These are phyloP conservation scores for Achlya hypogyna DNA, from an alignment of 352 stramenopile species.

Conservation along the genomic window DNA sequence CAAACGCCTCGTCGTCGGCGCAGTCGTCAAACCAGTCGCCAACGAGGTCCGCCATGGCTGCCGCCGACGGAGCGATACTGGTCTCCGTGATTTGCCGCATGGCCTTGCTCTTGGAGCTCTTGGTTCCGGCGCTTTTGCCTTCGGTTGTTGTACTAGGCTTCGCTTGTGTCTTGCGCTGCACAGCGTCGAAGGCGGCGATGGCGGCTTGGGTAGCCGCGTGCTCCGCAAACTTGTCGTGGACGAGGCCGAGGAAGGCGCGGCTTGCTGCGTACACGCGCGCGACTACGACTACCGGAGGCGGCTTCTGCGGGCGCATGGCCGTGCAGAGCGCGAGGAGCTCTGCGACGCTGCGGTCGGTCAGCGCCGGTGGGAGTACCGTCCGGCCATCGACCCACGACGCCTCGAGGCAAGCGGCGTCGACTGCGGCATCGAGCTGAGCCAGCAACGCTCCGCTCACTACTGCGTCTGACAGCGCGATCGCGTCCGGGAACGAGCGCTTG, in stretches of 20 bases:
- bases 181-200: conserved; percentile 26
- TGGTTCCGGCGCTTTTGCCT: conserved; percentile 24
- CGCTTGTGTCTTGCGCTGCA: conserved; percentile 25
- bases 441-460: conserved; percentile 53
- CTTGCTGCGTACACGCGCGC: conserved; percentile 53
- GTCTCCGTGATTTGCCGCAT: conserved; percentile 29
- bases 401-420: conserved; percentile 66
- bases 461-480: conserved; percentile 47
- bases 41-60: conserved; percentile 39
- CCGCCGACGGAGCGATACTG: conserved; percentile 42
- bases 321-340: conserved; percentile 37
- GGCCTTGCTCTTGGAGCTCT: conserved; percentile 39
- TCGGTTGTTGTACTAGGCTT: conserved; percentile 38
- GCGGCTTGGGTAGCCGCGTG: conserved; percentile 39
- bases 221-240: conserved; percentile 37
- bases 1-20: conserved; percentile 54
- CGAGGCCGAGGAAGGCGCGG: conserved; percentile 39
- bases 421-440: conserved; percentile 55
- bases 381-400: conserved; percentile 50
- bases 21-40: conserved; percentile 40
- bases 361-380: conserved; percentile 46
- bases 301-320: conserved; percentile 23
- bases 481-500: conserved; percentile 56
- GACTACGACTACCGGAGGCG: conserved; percentile 32
- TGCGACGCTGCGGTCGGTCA: conserved; percentile 34